Base-by-base conservation (phyloP, 1,284 basidiomycete species). In the Stereum hirsutum region DNA sequence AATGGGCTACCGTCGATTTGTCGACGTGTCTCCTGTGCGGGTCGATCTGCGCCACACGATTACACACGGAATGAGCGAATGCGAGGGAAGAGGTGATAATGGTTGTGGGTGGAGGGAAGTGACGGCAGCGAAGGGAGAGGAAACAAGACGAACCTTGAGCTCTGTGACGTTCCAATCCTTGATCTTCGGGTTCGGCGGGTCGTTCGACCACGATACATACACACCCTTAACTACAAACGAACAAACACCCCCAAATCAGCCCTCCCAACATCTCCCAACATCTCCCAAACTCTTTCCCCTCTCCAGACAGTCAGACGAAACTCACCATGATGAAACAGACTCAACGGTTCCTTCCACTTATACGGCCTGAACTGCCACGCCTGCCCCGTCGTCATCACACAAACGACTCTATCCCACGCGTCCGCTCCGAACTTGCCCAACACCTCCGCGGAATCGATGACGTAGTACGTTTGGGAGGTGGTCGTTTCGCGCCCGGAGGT, bases 131-230 rank as follows among this genome's bases (percentile, higher is more conserved):
- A 21, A 38, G 14, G 10, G 36, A 20, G 25, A 3, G 21, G 33
- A 11, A 14, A n/a, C 36, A n/a, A n/a, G 34, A 48, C 62, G 8
- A 45, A 90, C 91, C 73, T 89, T 89, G 50, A 98, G 73, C 56
- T 94, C 89, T 0, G 87, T 87, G 14, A 98, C 93, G 57, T 97
- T 98, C 95, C 95, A 99, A 54, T 96, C 91, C 56, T 86, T 84
- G 48, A 97, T 86, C 51, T 87, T 90, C 0, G 79, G 64, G 52
- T 94, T 94, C 28, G 83, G 81, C 4, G 89, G 85, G 52, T 96
- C 93, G 55, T 93, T 94, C 38, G 85, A 76, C 86, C 91, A 95
- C 21, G 91, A 81, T 37, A 97, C 84, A 59, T 96, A 93, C 27
- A 96, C 74, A 3, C 93, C 93, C 59, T 93, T 93, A 24, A 96